Conservation (phyloP, 2,329 filamentous ascomycete genomes). For the Macrophomina pseudophaseolina region DNA sequence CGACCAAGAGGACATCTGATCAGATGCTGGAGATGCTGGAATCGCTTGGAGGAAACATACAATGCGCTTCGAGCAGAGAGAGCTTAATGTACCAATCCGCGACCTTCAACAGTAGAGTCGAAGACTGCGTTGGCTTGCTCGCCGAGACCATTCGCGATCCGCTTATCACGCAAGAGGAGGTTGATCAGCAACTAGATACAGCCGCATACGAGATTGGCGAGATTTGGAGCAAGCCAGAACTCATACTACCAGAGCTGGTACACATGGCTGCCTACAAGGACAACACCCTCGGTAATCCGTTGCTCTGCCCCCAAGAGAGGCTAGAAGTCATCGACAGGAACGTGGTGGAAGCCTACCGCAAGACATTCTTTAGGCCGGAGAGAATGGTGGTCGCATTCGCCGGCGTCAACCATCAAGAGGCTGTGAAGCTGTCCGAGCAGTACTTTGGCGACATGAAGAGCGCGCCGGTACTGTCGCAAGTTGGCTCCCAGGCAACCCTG, state of each 20-base stretch:
- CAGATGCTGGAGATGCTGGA: constrained; percentile 88
- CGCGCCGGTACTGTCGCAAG: constrained; percentile 53
- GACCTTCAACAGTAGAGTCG: constrained; percentile 93
- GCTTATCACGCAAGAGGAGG: constrained; percentile 82
- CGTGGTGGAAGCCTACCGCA: constrained; percentile 78
- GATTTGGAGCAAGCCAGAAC: constrained; percentile 96
- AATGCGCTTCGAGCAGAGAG: constrained; percentile 94
- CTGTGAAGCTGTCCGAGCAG: constrained; percentile 77
- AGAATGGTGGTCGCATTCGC: constrained; percentile 94
- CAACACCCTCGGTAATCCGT: constrained; percentile 92
- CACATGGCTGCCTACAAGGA: constrained; percentile 96
- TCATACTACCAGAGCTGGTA: constrained; percentile 92
- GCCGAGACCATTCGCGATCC: constrained; percentile 94
- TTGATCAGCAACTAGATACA: constrained; percentile 83
- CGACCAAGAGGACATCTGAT: constrained; percentile 72
- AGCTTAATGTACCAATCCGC: constrained; percentile 99
- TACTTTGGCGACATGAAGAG: constrained; percentile 91
- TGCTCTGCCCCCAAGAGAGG: constrained; percentile 87
- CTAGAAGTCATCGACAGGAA: constrained; percentile 74
- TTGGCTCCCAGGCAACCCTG: constrained; percentile 60
- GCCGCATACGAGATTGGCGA: constrained; percentile 95
- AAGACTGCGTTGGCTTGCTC: constrained; percentile 78
- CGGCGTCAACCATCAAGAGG: constrained; percentile 81
- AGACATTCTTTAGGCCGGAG: constrained; percentile 85
- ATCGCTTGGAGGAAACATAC: constrained; percentile 89